Evolutionary conservation across 192 early-diverging fungal species (phyloP).

Genomic region (Gamsiella multidivaricata): DNA sequence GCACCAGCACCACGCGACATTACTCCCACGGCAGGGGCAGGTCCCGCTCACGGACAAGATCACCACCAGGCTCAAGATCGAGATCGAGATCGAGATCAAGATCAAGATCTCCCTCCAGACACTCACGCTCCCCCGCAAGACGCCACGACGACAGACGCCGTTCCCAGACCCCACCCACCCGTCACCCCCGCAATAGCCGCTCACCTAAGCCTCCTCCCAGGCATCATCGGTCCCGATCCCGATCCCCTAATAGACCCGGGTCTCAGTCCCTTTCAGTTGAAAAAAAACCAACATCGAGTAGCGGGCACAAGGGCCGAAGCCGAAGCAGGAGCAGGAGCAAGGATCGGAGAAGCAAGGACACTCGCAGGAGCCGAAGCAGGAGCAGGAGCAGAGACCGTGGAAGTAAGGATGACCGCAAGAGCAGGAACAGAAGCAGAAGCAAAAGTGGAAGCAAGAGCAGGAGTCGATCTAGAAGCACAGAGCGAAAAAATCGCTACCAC

Average conservation of each 20-base stretch:
- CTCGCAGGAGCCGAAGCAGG: neutral
- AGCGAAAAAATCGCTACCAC: slow-evolving; percentile 3
- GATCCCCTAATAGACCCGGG: slow-evolving; percentile 4
- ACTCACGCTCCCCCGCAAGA: no score
- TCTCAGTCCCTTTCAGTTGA: slow-evolving; percentile 2
- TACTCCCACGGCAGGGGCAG: neutral
- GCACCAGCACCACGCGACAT: neutral
- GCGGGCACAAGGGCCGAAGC: neutral
- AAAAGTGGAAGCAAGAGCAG: slow-evolving; percentile 2
- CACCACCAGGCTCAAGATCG: no score
- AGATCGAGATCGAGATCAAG: neutral
- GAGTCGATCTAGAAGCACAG: neutral
- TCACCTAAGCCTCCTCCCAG: slow-evolving; percentile 10
- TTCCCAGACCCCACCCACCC: neutral
- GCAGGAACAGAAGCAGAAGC: slow-evolving; percentile 1
- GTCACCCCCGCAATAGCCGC: neutral
- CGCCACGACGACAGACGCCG: slow-evolving; percentile 15
- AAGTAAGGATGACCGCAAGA: neutral
- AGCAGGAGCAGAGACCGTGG: neutral
- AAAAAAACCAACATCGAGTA: neutral
- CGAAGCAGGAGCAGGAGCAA: slow-evolving; percentile 27
- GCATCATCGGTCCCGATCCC: neutral
- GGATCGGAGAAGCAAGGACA: neutral
- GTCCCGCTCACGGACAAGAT: slow-evolving; percentile 15
- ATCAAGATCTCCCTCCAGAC: slow-evolving; percentile 11